Evolutionary conservation across 1,284 basidiomycete species (phyloP).

Genomic region (Coniophora puteana): DNA sequence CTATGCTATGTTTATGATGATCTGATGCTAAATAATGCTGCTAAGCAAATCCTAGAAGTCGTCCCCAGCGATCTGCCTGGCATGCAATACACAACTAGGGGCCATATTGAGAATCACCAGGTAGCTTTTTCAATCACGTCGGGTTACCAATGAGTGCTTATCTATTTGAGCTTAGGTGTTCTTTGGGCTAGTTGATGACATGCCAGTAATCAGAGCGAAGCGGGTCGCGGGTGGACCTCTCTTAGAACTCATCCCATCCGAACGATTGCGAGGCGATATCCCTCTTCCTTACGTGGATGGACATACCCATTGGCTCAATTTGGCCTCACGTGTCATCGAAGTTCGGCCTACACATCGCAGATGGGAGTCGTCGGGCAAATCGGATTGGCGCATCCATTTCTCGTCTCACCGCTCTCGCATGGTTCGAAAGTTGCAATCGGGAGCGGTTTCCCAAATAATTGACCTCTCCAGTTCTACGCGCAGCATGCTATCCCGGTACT

Average conservation of each 20-base stretch:
- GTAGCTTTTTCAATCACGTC: conserved; percentile 4
- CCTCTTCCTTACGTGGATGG: conserved; percentile 30
- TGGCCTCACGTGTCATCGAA: conserved; percentile 28
- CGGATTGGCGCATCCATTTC: conserved; percentile 24
- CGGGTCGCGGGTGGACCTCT: conserved; percentile 3
- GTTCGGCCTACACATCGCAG: conserved; percentile 28
- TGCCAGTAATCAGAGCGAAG: conserved; percentile 29
- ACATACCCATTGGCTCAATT: conserved; percentile 37
- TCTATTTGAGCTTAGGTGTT: conserved; percentile 19
- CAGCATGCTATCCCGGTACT: too few relatives aligned
- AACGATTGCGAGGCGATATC: conserved; percentile 31
- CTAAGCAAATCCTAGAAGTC: conserved; percentile 15
- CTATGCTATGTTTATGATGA: neutral
- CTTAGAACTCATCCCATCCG: conserved; percentile 35
- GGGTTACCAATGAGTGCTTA: neutral
- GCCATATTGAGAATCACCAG: conserved; percentile 8
- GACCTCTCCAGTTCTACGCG: too few relatives aligned
- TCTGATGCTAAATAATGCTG: neutral
- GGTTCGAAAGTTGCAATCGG: neutral
- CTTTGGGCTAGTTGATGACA: conserved; percentile 22
- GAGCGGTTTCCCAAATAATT: neutral
- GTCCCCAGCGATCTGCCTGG: conserved; percentile 17
- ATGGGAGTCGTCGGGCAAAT: conserved; percentile 14
- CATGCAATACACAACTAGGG: conserved; percentile 17
- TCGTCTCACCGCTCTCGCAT: neutral